A percentile compares a stretch with the other conserved stretches of the same genome.
Conservation (phyloP, 768 basidiomycete genomes). For the Phanerodontia chrysosporium region DNA sequence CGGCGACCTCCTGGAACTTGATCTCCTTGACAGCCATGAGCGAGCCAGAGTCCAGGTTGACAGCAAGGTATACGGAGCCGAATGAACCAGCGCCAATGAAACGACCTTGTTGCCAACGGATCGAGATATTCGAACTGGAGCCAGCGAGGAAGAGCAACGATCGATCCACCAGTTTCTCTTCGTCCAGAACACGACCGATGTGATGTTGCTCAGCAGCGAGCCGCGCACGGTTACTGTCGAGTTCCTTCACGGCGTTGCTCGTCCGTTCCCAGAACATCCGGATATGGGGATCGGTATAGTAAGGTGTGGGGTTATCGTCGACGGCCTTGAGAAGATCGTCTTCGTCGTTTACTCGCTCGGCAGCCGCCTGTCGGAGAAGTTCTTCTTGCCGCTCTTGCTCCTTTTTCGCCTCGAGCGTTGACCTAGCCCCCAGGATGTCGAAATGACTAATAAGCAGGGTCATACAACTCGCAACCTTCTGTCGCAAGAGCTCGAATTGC, state of each 20-base stretch:
- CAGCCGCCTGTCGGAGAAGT: constrained; percentile 44
- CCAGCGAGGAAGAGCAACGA: constrained; percentile 93
- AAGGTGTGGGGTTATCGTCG: constrained; percentile 31
- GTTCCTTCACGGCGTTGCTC: constrained; percentile 47
- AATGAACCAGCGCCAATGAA: constrained; percentile 99
- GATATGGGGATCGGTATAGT: constrained; percentile 60
- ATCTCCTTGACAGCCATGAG: constrained; percentile 99
- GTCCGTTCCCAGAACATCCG: constrained; percentile 75
- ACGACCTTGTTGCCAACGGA: constrained; percentile 96
- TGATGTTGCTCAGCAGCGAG: constrained; percentile 67
- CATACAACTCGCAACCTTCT: constrained; percentile 94
- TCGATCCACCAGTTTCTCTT: constrained; percentile 90
- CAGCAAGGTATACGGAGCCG: constrained; percentile 98
- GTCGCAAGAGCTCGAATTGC: constrained; percentile 86
- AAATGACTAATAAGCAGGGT: constrained; percentile 96
- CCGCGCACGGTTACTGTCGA: constrained; percentile 63
- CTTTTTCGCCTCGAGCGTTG: constrained; percentile 79
- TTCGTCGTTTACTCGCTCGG: constrained; percentile 41
- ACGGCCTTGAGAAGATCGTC: constrained; percentile 36
- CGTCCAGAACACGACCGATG: constrained; percentile 89
- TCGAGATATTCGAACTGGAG: constrained; percentile 91
- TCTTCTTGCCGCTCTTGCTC: constrained; percentile 82
- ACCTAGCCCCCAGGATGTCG: constrained; percentile 94
- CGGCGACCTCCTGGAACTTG: constrained; percentile 90
- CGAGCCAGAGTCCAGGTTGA: constrained; percentile 92